phyloP scores from a whole-genome alignment of 1,284 basidiomycete genomes.

The Puccinia horiana region DNA sequence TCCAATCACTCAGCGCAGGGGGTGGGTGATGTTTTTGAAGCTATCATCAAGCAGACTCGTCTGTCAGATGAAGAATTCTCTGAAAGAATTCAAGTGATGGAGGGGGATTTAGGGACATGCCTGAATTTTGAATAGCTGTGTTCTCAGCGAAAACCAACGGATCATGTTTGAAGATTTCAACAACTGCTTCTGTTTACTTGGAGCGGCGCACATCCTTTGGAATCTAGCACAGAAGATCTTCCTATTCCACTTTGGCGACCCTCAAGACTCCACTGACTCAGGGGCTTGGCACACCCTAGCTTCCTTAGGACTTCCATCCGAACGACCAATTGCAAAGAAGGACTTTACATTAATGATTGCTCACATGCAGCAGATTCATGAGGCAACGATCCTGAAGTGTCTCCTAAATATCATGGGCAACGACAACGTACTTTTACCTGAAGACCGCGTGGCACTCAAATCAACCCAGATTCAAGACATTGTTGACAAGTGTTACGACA shows the following conservation, averaged over 20 bases:
- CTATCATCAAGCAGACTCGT: neutral
- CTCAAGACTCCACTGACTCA: neutral
- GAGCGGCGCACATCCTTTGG: constrained; percentile 14
- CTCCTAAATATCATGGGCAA: neutral
- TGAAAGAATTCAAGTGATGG: neutral
- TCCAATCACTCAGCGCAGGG: constrained; percentile 12
- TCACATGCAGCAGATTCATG: neutral
- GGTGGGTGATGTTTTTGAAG: neutral
- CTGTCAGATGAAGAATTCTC: neutral
- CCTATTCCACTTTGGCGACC: neutral
- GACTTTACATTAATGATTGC: constrained; percentile 15
- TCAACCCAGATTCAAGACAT: neutral
- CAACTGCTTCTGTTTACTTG: neutral
- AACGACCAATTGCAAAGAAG: neutral
- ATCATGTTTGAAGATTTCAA: neutral
- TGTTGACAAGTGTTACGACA: neutral
- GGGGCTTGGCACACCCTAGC: neutral
- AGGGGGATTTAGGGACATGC: constrained; percentile 22
- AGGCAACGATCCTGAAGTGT: neutral
- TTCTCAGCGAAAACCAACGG: neutral
- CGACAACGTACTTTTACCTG: neutral
- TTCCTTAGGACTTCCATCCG: neutral
- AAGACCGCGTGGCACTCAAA: neutral
- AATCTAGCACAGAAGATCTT: constrained; percentile 6
- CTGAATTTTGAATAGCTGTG: constrained; percentile 5